Evolutionary conservation across 2,329 filamentous ascomycete genomes (phyloP), one percentile per base, ranked within the genome.

Genomic region (Penicillium sp.): DNA sequence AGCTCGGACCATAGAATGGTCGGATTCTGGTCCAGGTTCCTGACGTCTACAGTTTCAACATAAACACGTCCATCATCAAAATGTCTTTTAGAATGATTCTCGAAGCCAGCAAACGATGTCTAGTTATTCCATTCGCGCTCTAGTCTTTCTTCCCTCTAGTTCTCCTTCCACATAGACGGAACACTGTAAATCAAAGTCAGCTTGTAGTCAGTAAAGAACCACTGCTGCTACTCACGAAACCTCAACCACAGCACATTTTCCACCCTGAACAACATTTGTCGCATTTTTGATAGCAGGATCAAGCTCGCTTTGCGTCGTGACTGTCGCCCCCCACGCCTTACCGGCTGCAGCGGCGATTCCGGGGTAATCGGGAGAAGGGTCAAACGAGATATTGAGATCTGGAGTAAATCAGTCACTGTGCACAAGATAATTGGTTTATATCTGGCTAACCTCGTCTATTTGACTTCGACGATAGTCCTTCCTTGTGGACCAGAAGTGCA

Each of bases 321-420:
- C 76, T 78, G 3, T 84, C 79, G 79, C 82, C 83, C 82, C 82
- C 62, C 62, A 64, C 3, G 62, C 62, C 5, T 83, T 83, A 1
- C 80, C 78, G 2, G 85, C 84, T 4, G 85, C 85, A 63, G 82
- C 82, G 0, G 85, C 85, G 62, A 87, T 87, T 0, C 84, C 85
- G 0, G 83, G 78, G 64, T 87, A 88, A 61, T 88, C 84, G 0
- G 85, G 85, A 0, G 81, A 82, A 0, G 85, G 85, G 2, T 78
- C 79, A 60, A 88, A 87, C 0, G 78, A 81, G 60, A 88, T 86
- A 61, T 87, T 86, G 26, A 88, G 69, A 53, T 85, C 83, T 56
- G 24, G 2, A 2, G 80, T 76, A 51, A 85, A 24, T 45, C 4
- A 46, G 26, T 8, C 9, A 45, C 43, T 10, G 20, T 37, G 16